A percentile compares a stretch with the other conserved stretches of the same genome.
Conservation (phyloP, 345 rosid species). For the Salix koriyanagi region DNA sequence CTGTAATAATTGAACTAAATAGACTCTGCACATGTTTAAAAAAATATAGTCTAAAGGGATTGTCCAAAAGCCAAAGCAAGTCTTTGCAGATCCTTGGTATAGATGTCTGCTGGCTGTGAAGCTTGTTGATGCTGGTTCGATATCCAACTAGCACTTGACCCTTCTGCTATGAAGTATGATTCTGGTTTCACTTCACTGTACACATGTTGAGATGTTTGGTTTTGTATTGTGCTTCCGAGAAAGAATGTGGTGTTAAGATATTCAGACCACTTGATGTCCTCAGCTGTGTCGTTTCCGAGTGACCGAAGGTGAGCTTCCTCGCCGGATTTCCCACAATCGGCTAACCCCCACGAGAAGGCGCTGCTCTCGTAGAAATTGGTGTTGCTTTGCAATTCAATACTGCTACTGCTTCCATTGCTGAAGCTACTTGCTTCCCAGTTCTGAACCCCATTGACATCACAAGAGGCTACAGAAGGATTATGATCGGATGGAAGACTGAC, state of each 20-base stretch:
- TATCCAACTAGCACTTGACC: conserved; percentile 18
- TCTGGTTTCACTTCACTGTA: conserved; percentile 33
- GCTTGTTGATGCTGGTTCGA: conserved; percentile 20
- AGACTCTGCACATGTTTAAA: conserved; percentile 13
- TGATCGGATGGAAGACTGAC: conserved; percentile 46
- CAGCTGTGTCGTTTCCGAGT: conserved; percentile 18
- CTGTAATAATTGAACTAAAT: conserved; percentile 9
- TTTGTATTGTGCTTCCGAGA: conserved; percentile 29
- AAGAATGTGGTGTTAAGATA: conserved; percentile 39
- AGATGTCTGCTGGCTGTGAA: conserved; percentile 33
- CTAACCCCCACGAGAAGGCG: conserved; percentile 34
- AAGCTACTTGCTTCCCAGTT: conserved; percentile 32
- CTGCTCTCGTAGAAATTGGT: conserved; percentile 30
- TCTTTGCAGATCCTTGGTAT: conserved; percentile 33
- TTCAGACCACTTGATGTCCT: conserved; percentile 53
- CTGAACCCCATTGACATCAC: conserved; percentile 21
- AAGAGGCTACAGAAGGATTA: conserved; percentile 25
- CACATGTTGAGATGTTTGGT: conserved; percentile 27
- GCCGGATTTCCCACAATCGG: conserved; percentile 26
- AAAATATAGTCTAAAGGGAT: conserved; percentile 21
- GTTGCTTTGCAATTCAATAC: conserved; percentile 46
- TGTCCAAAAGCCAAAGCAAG: conserved; percentile 42
- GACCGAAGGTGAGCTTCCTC: conserved; percentile 19
- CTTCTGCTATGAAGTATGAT: conserved; percentile 22
- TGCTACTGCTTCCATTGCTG: conserved; percentile 30